Base-by-base conservation (phyloP, 768 basidiomycete species). In the Lactifluus volemus region DNA sequence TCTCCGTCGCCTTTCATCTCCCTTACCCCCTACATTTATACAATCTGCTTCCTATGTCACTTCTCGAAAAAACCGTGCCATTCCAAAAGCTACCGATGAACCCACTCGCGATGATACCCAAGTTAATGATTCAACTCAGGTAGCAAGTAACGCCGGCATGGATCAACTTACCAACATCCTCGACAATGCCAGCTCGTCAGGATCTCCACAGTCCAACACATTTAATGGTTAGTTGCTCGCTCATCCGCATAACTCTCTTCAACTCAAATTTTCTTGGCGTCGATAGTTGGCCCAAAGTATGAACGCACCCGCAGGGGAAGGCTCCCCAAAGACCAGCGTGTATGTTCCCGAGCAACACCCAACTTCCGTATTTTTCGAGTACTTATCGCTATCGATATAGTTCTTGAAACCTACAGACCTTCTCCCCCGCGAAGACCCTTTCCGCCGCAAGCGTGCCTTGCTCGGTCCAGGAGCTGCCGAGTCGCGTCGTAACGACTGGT, bases 401-500 rank as follows among this genome's bases (percentile, higher is more conserved):
- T 80, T 81, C 66, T 68, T 82, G 49, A 74, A 73, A 21, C 82
- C 82, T 10, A 69, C 73, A 59, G 73, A 77, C 63, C 75, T 80
- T 63, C 72, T 73, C 58, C 74, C 75, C n/a, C 69, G 63, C 55
- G 71, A 60, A 53, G 63, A 56, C n/a, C 42, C 53, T 25, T 53
- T 49, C 12, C 52, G 50, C 29, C 63, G 55, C 39, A 65, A 63
- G 53, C 73, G 74, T 30, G 68, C 79, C 7, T 68, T 74, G 14
- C 79, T 87, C 14, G 87, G 82, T 44, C 89, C 86, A 36, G 73
- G 77, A 21, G 76, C 79, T 9, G 69, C 74, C 36, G 73, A 81
- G 53, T 83, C 91, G 4, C 79, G 78, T 32, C 68, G 75, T 30
- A 70, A 72, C 8, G 94, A 97, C 71, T 71, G 83, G 29, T 89